Evolutionary conservation across 805 yeast genomes (phyloP), one percentile per base, ranked within the genome.

Genomic region (Blastobotrys attinorum): DNA sequence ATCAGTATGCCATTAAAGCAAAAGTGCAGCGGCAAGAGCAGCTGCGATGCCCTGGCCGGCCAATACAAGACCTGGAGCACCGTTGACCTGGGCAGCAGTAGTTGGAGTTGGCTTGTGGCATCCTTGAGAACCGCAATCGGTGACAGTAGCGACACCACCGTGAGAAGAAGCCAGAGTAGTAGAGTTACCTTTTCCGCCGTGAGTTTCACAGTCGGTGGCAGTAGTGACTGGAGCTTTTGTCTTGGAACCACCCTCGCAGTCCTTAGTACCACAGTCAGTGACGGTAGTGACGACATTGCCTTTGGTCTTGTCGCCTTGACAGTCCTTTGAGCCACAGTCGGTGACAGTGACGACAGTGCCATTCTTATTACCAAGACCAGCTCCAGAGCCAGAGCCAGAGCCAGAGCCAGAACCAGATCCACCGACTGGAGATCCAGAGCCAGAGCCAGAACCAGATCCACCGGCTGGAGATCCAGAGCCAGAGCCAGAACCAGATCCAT

Each of bases 401-500:
- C 34, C 39, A 21, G 11, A 7, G 29, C 27, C 39, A 21, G 25
- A 7, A 21, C 29, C 39, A n/a, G 25, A 20, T 13, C 39, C 39
- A 21, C n/a, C 8, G 13, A n/a, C 21, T n/a, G 37, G 6, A 34
- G 22, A n/a, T 5, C n/a, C n/a, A n/a, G n/a, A n/a, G n/a, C n/a
- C n/a, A n/a, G 37, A 5, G 13, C 22, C 37, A n/a, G 18, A 15
- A 16, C 39, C 39, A 36, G 25, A 7, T 16, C 39, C 39, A 21
- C 15, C 13, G 29, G 18, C 20, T n/a, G n/a, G n/a, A 10, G 11
- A 25, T 27, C 31, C 21, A 31, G 22, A 22, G 18, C 44, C 39
- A 50, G 34, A 36, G 15, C 39, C 39, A 36, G 25, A 20, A 27
- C 36, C 47, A 4, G 44, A 33, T 7, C 39, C 41, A 10, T 32